A percentile compares a stretch with the other conserved stretches of the same genome.
These are phyloP conservation scores for Boletus sensibilis DNA, from an alignment of 768 basidiomycete genomes.

Conservation along the genomic window DNA sequence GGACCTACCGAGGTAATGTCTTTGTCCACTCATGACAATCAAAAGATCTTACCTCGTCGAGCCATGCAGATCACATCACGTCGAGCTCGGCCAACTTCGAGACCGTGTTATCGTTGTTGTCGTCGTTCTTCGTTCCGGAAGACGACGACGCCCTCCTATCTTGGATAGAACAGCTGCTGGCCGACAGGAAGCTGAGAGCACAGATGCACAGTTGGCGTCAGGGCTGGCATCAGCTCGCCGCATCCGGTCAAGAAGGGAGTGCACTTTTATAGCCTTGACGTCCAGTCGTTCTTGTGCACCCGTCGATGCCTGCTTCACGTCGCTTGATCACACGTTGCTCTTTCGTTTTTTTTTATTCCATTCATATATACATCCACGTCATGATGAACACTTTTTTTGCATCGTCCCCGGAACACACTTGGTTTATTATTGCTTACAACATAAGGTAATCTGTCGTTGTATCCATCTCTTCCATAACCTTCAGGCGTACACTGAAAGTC, in stretches of 20 bases:
- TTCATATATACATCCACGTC: slow-evolving; percentile 23
- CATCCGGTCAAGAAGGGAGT: slow-evolving; percentile 55
- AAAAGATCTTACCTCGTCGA: slow-evolving; percentile 3
- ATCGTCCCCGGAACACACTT: slow-evolving; percentile 17
- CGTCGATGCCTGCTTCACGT: slow-evolving; percentile 1
- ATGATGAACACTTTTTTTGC: slow-evolving; percentile 15
- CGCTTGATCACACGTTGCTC: slow-evolving; percentile 2
- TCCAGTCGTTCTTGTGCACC: background rate
- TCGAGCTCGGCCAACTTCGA: slow-evolving; percentile 82
- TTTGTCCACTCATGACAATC: background rate
- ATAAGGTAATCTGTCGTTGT: slow-evolving; percentile 26
- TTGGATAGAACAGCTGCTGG: slow-evolving; percentile 71
- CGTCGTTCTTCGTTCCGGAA: slow-evolving; percentile 93
- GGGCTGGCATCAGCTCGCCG: slow-evolving; percentile 76
- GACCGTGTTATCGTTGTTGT: slow-evolving; percentile 84
- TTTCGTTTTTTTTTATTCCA: slow-evolving; percentile 19
- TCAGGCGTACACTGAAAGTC: slow-evolving; percentile 16
- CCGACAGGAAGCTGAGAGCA: slow-evolving; percentile 62
- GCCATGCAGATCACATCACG: slow-evolving; percentile 72
- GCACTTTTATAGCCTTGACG: slow-evolving; percentile 51
- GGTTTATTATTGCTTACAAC: slow-evolving; percentile 24
- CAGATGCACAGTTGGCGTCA: slow-evolving; percentile 74
- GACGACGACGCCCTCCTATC: slow-evolving; percentile 78
- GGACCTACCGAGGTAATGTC: slow-evolving; percentile 79
- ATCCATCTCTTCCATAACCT: slow-evolving; percentile 14